A percentile compares a stretch with the other conserved stretches of the same genome.
Evolutionary conservation across 2,329 filamentous ascomycete species (phyloP).

Genomic region (Ophiostoma quercus): DNA sequence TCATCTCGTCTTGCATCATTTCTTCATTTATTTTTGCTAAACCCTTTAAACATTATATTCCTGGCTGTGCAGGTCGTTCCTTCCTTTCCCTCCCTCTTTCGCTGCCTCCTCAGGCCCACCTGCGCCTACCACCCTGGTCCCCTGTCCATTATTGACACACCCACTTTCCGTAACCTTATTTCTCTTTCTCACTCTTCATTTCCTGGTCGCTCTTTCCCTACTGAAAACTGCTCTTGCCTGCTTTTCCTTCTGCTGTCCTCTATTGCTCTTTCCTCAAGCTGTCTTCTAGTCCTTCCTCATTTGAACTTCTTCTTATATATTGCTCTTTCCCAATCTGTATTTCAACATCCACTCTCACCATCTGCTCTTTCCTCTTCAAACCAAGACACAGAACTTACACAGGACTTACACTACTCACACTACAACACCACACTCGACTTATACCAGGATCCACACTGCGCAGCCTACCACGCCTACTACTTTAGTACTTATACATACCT

Average conservation of each 20-base stretch:
- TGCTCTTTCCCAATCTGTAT: not conserved
- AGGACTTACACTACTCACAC: not conserved
- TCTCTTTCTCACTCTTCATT: slow-evolving; percentile 11
- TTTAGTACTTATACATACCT: not conserved
- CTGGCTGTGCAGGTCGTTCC: not conserved
- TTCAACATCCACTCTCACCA: no score
- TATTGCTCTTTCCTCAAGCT: not conserved
- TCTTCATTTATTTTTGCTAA: not conserved
- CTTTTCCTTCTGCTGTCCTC: not conserved
- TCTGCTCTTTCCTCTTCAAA: not conserved
- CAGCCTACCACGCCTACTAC: slow-evolving; percentile 8
- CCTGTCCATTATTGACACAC: not conserved
- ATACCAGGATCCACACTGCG: not conserved
- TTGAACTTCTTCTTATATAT: not conserved
- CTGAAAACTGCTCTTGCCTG: no score
- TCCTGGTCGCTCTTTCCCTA: not conserved
- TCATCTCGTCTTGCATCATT: not conserved
- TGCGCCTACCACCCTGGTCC: slow-evolving; percentile 8
- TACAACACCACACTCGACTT: not conserved
- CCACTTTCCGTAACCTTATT: slow-evolving; percentile 19
- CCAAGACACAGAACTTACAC: no score
- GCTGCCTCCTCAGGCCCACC: not conserved
- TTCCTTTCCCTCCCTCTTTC: not conserved
- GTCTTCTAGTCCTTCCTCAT: not conserved
- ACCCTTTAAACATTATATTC: not conserved